Conservation (phyloP, 108 stramenopile species). For the Poteriospumella lacustris region DNA sequence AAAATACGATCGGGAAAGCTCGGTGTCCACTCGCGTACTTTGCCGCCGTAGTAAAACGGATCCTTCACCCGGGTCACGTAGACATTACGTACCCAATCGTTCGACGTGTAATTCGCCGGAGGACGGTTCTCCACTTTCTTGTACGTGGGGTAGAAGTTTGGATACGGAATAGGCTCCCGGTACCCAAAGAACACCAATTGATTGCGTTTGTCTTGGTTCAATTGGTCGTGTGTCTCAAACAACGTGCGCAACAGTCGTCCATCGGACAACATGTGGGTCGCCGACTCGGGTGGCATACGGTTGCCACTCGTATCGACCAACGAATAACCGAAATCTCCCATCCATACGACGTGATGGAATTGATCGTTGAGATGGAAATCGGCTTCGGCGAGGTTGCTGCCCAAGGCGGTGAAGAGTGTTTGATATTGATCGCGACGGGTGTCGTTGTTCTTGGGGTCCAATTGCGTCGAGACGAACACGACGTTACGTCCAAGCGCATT, state of each 20-base stretch:
- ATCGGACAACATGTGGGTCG: neutral
- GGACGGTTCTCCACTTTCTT: conserved; percentile 24
- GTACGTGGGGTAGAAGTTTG: conserved; percentile 41
- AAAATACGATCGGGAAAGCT: conserved; percentile 31
- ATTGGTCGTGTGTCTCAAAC: conserved; percentile 33
- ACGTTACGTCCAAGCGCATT: conserved; percentile 15
- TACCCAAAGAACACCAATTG: conserved; percentile 20
- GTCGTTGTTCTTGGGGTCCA: conserved; percentile 24
- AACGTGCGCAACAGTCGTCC: neutral
- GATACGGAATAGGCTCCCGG: conserved; percentile 24
- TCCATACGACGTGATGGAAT: conserved; percentile 41
- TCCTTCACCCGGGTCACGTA: conserved; percentile 20
- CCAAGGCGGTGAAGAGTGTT: neutral
- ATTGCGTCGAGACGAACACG: conserved; percentile 24
- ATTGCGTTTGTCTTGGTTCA: neutral
- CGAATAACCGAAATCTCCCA: conserved; percentile 35
- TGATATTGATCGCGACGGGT: conserved; percentile 31
- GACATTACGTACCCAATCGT: conserved; percentile 17
- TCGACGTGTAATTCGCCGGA: neutral
- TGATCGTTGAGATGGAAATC: conserved; percentile 27
- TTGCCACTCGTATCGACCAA: conserved; percentile 1
- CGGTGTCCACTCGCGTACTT: conserved; percentile 23
- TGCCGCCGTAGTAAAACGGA: conserved; percentile 29
- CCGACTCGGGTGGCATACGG: neutral
- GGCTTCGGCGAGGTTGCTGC: conserved; percentile 26